Conservation (phyloP, 192 early-diverging fungal species). For the Umbelopsis sp. region DNA sequence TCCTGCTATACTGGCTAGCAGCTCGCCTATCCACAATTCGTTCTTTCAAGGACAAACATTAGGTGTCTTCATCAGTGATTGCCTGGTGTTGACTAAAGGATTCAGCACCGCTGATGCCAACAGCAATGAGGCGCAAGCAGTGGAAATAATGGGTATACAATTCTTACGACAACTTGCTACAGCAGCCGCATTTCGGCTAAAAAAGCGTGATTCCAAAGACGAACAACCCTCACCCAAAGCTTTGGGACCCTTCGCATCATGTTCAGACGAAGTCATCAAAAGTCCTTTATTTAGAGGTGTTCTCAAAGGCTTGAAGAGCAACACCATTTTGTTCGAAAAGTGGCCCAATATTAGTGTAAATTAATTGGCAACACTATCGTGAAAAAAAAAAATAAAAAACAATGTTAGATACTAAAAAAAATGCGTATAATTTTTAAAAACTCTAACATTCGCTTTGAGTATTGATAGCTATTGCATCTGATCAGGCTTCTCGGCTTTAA, state of each 20-base stretch:
- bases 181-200: background rate
- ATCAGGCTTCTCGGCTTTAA: no score
- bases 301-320: slow-evolving; percentile 41
- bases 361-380: background rate
- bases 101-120: background rate
- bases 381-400: background rate
- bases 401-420: background rate
- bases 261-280: slow-evolving; percentile 21
- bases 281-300: slow-evolving; percentile 39
- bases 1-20: slow-evolving; percentile 19
- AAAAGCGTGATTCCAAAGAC: background rate
- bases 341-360: slow-evolving; percentile 36
- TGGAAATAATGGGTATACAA: background rate
- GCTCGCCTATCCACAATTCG: slow-evolving; percentile 18
- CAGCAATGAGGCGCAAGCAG: background rate
- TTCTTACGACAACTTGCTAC: background rate
- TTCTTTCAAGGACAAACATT: slow-evolving; percentile 46
- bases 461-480: no score
- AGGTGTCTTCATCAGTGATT: slow-evolving; percentile 42
- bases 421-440: no score
- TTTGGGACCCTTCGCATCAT: slow-evolving; percentile 17
- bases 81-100: slow-evolving; percentile 31
- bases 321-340: slow-evolving; percentile 30
- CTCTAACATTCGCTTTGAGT: no score
- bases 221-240: background rate